These are phyloP conservation scores for Sporothrix protearum DNA, from an alignment of 2,329 filamentous ascomycete species.

Conservation along the genomic window DNA sequence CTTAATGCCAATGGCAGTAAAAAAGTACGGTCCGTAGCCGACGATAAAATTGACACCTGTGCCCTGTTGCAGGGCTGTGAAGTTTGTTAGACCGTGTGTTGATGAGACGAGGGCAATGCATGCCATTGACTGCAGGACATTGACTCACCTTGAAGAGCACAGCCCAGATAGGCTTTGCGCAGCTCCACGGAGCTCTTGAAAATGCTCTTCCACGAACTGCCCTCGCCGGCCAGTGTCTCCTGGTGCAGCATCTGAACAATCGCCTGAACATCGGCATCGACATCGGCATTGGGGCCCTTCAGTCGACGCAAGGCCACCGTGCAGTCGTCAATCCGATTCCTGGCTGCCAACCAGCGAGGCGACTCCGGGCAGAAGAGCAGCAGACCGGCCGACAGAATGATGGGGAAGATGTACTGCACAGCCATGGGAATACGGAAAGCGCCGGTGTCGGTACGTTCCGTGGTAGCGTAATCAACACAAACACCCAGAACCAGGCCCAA, in stretches of 20 bases:
- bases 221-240: constrained; percentile 5
- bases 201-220: constrained; percentile 4
- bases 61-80: not conserved
- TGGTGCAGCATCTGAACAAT: constrained; percentile 5
- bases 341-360: constrained; percentile 6
- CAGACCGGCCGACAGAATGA: not conserved
- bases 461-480: constrained; percentile 11
- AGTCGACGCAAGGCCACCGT: not conserved
- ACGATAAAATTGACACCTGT: constrained; percentile 13
- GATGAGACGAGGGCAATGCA: not conserved
- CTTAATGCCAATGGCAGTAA: constrained; percentile 11
- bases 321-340: constrained; percentile 7
- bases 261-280: not conserved
- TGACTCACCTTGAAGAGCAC: constrained; percentile 9
- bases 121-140: not conserved
- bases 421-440: constrained; percentile 15
- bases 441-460: constrained; percentile 6
- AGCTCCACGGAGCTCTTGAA: not conserved
- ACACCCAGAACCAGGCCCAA: constrained; percentile 1
- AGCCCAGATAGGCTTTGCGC: constrained; percentile 11
- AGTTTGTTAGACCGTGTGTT: not conserved
- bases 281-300: constrained; percentile 1
- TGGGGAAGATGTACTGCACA: constrained; percentile 17
- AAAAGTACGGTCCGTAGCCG: constrained; percentile 8
- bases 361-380: constrained; percentile 18